Conservation (phyloP, 306 rosid genomes). For the Lathyrus tuberosus region DNA sequence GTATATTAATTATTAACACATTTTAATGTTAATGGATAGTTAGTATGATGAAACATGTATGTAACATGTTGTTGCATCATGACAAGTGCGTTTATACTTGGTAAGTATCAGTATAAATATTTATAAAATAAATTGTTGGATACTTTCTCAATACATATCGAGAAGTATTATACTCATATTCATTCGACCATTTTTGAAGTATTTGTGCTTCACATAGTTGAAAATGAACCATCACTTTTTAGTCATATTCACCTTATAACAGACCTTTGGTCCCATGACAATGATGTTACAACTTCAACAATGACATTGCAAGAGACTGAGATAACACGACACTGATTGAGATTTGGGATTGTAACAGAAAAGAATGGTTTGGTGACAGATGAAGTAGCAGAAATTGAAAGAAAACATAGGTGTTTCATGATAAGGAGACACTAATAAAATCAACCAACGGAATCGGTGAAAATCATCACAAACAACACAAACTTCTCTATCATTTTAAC, state of each 20-base stretch:
- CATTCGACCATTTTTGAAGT: background rate
- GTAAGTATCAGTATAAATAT: too few relatives aligned
- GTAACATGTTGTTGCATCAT: background rate
- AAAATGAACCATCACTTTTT: background rate
- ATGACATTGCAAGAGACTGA: background rate
- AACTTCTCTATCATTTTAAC: constrained; percentile 39
- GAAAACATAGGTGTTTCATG: background rate
- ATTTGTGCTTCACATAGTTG: background rate
- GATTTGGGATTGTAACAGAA: background rate
- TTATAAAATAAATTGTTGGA: background rate
- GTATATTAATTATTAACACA: background rate
- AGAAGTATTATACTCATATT: too few relatives aligned
- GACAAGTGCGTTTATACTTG: background rate
- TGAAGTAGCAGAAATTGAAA: background rate
- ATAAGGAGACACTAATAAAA: background rate
- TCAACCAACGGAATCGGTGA: constrained; percentile 37
- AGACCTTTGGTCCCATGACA: background rate
- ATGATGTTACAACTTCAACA: constrained; percentile 8
- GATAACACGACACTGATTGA: background rate
- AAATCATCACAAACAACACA: constrained; percentile 41
- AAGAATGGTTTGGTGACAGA: constrained; percentile 2
- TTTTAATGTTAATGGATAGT: background rate
- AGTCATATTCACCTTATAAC: background rate
- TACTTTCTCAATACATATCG: too few relatives aligned
- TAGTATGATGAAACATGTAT: background rate